These are phyloP conservation scores for Mollisia scopiformis DNA, from an alignment of 2,329 filamentous ascomycete species.

Conservation along the genomic window DNA sequence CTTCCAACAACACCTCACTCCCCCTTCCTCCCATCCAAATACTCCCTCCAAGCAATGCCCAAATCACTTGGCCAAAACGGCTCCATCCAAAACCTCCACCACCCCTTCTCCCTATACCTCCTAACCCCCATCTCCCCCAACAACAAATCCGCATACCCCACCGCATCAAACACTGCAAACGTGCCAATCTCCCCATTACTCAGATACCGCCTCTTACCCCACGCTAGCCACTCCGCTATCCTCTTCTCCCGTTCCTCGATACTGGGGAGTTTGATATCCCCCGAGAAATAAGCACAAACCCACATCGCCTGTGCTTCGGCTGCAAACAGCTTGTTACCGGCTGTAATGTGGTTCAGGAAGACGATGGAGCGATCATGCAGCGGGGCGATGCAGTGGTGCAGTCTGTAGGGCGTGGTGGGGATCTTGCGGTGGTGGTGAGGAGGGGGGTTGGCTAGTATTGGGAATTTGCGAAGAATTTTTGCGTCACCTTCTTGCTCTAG, in stretches of 20 bases:
- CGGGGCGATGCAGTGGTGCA: conserved; percentile 32
- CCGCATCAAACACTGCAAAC: conserved; percentile 33
- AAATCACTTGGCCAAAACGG: background rate
- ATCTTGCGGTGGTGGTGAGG: conserved; percentile 23
- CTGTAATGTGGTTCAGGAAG: conserved; percentile 31
- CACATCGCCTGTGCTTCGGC: conserved; percentile 35
- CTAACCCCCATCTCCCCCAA: conserved; percentile 23
- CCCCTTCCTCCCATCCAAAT: background rate
- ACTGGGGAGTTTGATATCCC: conserved; percentile 26
- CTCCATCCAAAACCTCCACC: background rate
- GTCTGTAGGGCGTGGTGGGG: conserved; percentile 28
- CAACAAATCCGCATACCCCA: conserved; percentile 33
- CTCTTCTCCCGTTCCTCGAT: conserved; percentile 26
- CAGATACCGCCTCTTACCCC: conserved; percentile 34
- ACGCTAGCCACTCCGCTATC: conserved; percentile 30
- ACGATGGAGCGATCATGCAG: conserved; percentile 32
- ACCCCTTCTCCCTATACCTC: background rate
- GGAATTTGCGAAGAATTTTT: conserved; percentile 28
- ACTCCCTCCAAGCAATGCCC: background rate
- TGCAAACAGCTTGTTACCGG: conserved; percentile 29
- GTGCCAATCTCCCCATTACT: conserved; percentile 32
- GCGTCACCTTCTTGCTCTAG: conserved; percentile 29
- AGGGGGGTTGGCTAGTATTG: conserved; percentile 31
- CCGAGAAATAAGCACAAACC: conserved; percentile 32
- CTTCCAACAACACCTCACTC: background rate